phyloP scores from a whole-genome alignment of 2,329 filamentous ascomycete genomes.

The Exophiala oligosperma region DNA sequence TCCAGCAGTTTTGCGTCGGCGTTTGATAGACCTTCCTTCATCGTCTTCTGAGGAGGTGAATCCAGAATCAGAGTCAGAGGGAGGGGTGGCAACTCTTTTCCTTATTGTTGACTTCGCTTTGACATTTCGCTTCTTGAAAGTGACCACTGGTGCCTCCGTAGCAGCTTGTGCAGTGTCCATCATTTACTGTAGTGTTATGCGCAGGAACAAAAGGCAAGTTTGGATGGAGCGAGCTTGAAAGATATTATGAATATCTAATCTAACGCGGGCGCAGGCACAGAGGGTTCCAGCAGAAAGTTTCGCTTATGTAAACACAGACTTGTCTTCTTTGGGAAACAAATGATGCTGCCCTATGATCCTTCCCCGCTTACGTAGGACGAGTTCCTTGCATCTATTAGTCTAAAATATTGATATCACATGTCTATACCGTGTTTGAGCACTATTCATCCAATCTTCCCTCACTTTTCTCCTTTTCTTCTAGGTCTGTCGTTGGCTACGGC shows the following conservation, averaged over 20 bases:
- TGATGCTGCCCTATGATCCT: no score
- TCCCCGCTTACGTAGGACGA: no score
- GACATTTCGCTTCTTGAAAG: constrained; percentile 81
- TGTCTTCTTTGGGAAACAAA: no score
- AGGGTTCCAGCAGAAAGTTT: not conserved
- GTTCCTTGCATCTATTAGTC: no score
- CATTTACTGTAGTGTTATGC: not conserved
- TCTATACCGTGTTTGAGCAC: no score
- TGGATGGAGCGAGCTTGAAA: not conserved
- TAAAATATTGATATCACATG: no score
- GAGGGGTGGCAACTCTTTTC: constrained; percentile 73
- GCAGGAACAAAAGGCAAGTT: not conserved
- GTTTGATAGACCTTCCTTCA: constrained; percentile 73
- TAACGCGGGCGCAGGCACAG: not conserved
- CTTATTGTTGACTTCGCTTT: constrained; percentile 81
- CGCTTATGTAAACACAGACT: constrained; percentile 11
- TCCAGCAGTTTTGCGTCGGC: constrained; percentile 68
- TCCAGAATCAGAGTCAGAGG: constrained; percentile 58
- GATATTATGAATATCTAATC: not conserved
- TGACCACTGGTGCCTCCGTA: constrained; percentile 35
- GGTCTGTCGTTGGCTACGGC: no score
- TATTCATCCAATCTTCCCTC: no score
- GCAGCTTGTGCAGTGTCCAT: constrained; percentile 32
- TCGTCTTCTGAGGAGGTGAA: constrained; percentile 77
- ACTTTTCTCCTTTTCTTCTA: no score